phyloP scores from a whole-genome alignment of 768 basidiomycete genomes.

The Leccinellum albellum region DNA sequence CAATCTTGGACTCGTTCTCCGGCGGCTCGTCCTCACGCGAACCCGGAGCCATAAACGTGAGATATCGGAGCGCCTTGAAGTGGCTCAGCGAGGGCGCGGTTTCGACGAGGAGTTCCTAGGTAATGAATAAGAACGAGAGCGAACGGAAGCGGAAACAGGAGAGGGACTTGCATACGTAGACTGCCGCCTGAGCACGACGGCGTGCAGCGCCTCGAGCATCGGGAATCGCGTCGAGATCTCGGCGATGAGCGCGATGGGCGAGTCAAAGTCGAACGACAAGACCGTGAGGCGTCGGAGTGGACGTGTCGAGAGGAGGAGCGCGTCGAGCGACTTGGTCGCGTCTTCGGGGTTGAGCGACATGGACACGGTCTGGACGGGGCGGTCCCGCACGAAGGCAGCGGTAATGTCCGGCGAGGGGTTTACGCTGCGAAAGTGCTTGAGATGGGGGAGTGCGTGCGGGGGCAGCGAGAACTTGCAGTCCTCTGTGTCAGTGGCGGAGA shows the following conservation, averaged over 20 bases:
- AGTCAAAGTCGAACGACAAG: slow-evolving; percentile 51
- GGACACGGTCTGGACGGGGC: slow-evolving; percentile 50
- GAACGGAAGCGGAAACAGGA: not conserved
- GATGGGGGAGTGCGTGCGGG: slow-evolving; percentile 42
- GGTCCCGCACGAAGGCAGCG: slow-evolving; percentile 40
- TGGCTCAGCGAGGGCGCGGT: slow-evolving; percentile 36
- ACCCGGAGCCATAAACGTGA: slow-evolving; percentile 57
- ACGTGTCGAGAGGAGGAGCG: slow-evolving; percentile 36
- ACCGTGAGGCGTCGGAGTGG: slow-evolving; percentile 51
- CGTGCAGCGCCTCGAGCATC: slow-evolving; percentile 54
- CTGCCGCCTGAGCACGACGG: slow-evolving; percentile 52
- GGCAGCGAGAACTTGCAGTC: slow-evolving; percentile 29
- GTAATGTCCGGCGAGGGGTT: slow-evolving; percentile 48
- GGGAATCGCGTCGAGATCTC: slow-evolving; percentile 48
- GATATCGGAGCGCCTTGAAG: slow-evolving; percentile 46
- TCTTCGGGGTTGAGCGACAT: slow-evolving; percentile 48
- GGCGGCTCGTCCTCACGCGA: slow-evolving; percentile 1
- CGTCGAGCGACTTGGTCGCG: slow-evolving; percentile 40
- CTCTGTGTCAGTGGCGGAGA: not conserved
- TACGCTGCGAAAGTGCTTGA: slow-evolving; percentile 50
- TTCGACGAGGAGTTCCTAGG: slow-evolving; percentile 41
- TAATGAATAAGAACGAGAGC: not conserved
- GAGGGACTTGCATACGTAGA: slow-evolving; percentile 42
- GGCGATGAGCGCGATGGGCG: slow-evolving; percentile 42
- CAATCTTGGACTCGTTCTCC: slow-evolving; percentile 48